phyloP scores from a whole-genome alignment of 805 yeast species.

The Metschnikowia corniflorae region DNA sequence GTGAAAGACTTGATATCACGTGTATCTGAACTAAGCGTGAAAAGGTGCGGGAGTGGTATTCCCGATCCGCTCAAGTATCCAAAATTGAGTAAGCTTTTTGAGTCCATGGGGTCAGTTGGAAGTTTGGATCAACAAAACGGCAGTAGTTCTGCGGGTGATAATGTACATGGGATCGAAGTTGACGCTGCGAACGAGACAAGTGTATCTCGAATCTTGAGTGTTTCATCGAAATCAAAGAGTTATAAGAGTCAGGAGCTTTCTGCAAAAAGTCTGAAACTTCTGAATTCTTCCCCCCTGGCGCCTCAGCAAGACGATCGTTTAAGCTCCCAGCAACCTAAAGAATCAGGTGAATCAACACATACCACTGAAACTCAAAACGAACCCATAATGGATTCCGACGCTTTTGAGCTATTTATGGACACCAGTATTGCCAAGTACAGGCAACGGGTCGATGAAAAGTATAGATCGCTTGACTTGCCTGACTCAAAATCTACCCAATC shows the following conservation, averaged over 20 bases:
- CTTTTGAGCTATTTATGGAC: slow-evolving; percentile 34
- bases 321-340: too few species aligned
- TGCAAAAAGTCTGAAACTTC: not conserved
- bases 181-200: too few species aligned
- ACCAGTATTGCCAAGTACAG: slow-evolving; percentile 32
- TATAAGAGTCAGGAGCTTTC: too few species aligned
- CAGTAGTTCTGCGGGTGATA: too few species aligned
- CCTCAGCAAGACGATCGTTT: too few species aligned
- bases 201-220: too few species aligned
- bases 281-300: not conserved
- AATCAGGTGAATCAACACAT: too few species aligned
- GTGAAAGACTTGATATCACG: slow-evolving; percentile 7
- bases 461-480: not conserved
- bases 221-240: too few species aligned
- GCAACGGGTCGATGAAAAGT: slow-evolving; percentile 15
- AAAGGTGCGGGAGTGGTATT: slow-evolving; percentile 5
- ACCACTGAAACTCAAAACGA: too few species aligned
- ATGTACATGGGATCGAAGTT: too few species aligned
- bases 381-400: slow-evolving; percentile 18
- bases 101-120: not conserved
- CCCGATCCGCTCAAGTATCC: slow-evolving; percentile 12
- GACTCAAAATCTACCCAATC: not conserved
- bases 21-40: slow-evolving; percentile 5
- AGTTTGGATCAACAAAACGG: too few species aligned
- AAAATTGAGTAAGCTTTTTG: not conserved